phyloP scores from a whole-genome alignment of 2,329 filamentous ascomycete genomes.

The Fusarium subtropicale region DNA sequence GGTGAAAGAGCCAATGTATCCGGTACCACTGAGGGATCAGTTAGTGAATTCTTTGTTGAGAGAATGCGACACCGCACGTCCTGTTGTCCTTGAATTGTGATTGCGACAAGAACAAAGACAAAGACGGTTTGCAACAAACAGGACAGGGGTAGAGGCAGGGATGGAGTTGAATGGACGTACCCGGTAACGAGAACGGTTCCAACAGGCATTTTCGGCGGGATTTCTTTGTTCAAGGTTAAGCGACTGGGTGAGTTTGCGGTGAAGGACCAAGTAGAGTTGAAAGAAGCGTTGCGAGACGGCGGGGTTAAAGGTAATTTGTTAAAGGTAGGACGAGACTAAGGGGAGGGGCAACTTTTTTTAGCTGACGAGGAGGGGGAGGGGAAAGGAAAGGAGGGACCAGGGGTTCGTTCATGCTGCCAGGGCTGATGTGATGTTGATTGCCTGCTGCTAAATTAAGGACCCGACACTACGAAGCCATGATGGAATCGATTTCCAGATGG shows the following conservation, averaged over 20 bases:
- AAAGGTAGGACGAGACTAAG: conserved; percentile 2
- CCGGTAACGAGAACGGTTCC: conserved; percentile 93
- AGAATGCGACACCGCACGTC: conserved; percentile 23
- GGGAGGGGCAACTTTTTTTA: conserved; percentile 34
- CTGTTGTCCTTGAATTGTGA: not conserved
- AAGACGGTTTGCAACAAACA: conserved; percentile 10
- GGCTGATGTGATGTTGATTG: conserved; percentile 21
- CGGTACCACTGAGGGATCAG: conserved; percentile 78
- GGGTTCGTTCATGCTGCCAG: conserved; percentile 4
- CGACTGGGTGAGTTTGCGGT: conserved; percentile 36
- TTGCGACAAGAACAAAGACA: conserved; percentile 39
- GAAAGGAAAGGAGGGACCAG: not conserved
- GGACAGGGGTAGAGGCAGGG: conserved; percentile 28
- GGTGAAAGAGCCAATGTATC: conserved; percentile 99
- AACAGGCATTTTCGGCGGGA: conserved; percentile 70
- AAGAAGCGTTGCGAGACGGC: conserved; percentile 30
- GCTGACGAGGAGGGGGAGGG: conserved; percentile 10
- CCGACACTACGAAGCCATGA: not conserved
- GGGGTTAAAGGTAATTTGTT: conserved; percentile 30
- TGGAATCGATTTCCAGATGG: conserved; percentile 7
- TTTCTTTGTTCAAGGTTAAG: conserved; percentile 43
- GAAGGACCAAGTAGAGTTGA: conserved; percentile 28
- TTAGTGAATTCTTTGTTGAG: conserved; percentile 27
- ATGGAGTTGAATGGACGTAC: conserved; percentile 61
- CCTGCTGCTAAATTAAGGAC: conserved; percentile 28